Base-by-base conservation (phyloP, 2,329 filamentous ascomycete species). In the Cytospora leucostoma region DNA sequence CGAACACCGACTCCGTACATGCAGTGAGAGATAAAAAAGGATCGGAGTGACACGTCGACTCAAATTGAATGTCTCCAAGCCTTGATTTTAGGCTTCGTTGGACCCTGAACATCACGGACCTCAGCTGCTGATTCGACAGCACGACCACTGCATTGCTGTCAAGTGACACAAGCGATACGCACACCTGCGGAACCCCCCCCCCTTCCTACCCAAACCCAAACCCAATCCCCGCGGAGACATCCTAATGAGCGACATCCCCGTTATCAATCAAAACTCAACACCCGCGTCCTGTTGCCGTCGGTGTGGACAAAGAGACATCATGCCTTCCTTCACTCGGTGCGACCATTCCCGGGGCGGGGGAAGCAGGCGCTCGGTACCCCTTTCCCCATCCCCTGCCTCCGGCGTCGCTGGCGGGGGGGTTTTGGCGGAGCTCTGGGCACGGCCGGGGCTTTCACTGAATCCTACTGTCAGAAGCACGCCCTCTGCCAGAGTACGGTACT, bases 51-150 rank as follows among this genome's bases (percentile, higher is more conserved):
- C 59, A 17, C 37, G 59, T 61, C 51, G 50, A 55, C 19, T 32
- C 27, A 33, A 61, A 11, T 33, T 32, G n/a, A 27, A 17, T 35
- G 12, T 49, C 17, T 49, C 38, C 38, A 55, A 55, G 58, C 58
- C 47, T 49, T 61, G 38, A 33, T 35, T 21, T 37, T 33, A 38
- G 59, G 51, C 19, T 34, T 50, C 33, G 47, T 47, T 59, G 49
- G 49, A 54, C 61, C 61, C 61, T 59, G 49, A 54, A 51, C n/a
- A 59, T 54, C 61, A 35, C 55, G 27, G 35, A 47, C 44, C n/a
- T 47, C n/a, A 10, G 19, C 10, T 7, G n/a, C n/a, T n/a, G n/a
- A 21, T 19, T 12, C 17, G n/a, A 47, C n/a, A 12, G 11, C 12
- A 38, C 15, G 37, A 13, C 37, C 12, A 5, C 12, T 38, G 4